Evolutionary conservation across 2,329 filamentous ascomycete species (phyloP).

Genomic region (Alternaria brassicicola): DNA sequence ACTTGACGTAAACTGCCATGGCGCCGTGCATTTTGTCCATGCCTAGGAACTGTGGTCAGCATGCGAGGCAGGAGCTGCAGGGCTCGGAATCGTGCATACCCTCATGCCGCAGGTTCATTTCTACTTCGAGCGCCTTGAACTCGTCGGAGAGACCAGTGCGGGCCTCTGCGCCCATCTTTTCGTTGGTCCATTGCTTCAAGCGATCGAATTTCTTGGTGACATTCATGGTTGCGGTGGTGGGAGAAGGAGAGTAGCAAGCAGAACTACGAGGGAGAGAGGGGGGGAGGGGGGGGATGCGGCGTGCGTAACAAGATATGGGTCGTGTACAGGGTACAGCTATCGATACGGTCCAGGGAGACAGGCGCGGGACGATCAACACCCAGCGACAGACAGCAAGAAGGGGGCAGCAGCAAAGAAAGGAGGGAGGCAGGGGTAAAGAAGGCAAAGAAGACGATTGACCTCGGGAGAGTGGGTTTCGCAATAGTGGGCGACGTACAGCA

Average conservation of each 20-base stretch:
- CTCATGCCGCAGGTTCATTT: slow-evolving; percentile 88
- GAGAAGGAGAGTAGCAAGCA: slow-evolving; percentile 6
- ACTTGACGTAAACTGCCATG: slow-evolving; percentile 86
- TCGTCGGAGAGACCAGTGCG: slow-evolving; percentile 88
- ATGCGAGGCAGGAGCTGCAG: slow-evolving; percentile 3
- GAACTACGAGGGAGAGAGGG: slow-evolving; percentile 16
- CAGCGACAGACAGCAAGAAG: not conserved
- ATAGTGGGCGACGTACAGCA: slow-evolving; percentile 6
- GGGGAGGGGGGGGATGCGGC: slow-evolving; percentile 18
- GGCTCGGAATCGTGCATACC: slow-evolving; percentile 60
- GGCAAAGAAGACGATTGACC: not conserved
- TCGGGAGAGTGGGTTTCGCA: slow-evolving; percentile 5
- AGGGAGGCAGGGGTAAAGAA: not conserved
- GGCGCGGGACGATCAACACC: slow-evolving; percentile 14
- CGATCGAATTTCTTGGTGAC: slow-evolving; percentile 90
- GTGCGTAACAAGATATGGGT: slow-evolving; percentile 21
- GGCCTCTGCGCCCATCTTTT: slow-evolving; percentile 91
- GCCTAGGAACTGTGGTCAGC: slow-evolving; percentile 59
- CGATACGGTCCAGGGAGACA: slow-evolving; percentile 24
- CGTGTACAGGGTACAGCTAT: slow-evolving; percentile 22
- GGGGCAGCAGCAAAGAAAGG: not conserved
- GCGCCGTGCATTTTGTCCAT: slow-evolving; percentile 89
- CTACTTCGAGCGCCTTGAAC: slow-evolving; percentile 86
- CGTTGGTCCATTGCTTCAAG: slow-evolving; percentile 96
- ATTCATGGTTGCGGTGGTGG: slow-evolving; percentile 55